Conservation (phyloP, 495 filamentous ascomycete genomes). For the Penicillium ucsense region DNA sequence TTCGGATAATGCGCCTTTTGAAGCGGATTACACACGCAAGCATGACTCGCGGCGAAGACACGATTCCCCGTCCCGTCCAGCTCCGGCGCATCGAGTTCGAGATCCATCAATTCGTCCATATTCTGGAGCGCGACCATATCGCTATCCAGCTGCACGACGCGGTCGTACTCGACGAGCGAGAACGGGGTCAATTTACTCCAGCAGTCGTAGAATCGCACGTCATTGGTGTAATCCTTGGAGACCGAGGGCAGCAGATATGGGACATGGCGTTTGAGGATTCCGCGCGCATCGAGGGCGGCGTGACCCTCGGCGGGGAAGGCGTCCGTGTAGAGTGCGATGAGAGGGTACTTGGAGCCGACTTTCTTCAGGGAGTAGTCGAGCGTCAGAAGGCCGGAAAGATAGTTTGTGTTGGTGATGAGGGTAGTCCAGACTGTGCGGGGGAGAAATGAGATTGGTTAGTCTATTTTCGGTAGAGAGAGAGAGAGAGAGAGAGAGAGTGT, state of each 20-base stretch:
- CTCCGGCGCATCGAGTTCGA: slow-evolving; percentile 51
- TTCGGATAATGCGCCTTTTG: slow-evolving; percentile 65
- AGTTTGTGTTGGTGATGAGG: slow-evolving; percentile 65
- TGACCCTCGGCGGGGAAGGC: slow-evolving; percentile 53
- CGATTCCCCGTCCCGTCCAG: slow-evolving; percentile 40
- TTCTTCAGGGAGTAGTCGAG: slow-evolving; percentile 59
- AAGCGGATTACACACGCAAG: slow-evolving; percentile 75
- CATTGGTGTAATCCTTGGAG: slow-evolving; percentile 46
- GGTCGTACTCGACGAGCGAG: slow-evolving; percentile 56
- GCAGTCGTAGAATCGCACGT: slow-evolving; percentile 70
- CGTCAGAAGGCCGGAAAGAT: slow-evolving; percentile 63
- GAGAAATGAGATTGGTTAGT: background rate
- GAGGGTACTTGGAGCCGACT: slow-evolving; percentile 51
- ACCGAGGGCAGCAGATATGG: slow-evolving; percentile 51
- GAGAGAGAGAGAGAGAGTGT: background rate
- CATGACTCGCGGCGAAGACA: slow-evolving; percentile 66
- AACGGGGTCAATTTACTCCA: slow-evolving; percentile 81
- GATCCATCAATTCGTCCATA: slow-evolving; percentile 81
- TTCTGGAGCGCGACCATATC: slow-evolving; percentile 72
- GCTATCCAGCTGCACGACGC: slow-evolving; percentile 71
- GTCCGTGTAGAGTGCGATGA: slow-evolving; percentile 71
- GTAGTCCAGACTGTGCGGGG: slow-evolving; percentile 55
- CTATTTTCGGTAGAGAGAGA: background rate
- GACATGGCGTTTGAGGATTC: slow-evolving; percentile 52
- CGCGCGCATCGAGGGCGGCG: slow-evolving; percentile 50